Evolutionary conservation across 1,284 basidiomycete genomes (phyloP).

Genomic region (Boletus nobilissimus): DNA sequence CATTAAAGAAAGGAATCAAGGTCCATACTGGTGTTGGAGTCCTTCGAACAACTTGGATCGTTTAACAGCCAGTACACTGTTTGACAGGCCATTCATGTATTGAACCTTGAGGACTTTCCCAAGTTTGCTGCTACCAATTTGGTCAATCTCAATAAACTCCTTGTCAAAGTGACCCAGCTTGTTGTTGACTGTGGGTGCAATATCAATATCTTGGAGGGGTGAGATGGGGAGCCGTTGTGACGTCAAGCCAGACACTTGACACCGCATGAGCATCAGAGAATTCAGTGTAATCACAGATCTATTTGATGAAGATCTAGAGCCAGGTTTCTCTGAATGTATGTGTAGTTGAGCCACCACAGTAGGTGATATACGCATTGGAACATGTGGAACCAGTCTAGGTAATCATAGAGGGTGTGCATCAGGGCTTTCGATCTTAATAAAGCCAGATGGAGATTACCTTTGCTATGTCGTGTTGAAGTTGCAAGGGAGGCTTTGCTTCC

Average conservation of each 20-base stretch:
- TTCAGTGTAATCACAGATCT: slow-evolving; percentile 54
- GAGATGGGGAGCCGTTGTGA: slow-evolving; percentile 31
- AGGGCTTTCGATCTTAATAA: slow-evolving; percentile 31
- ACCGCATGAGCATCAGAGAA: slow-evolving; percentile 49
- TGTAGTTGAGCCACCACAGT: slow-evolving; percentile 52
- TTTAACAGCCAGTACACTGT: slow-evolving; percentile 89
- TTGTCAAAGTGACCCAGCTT: slow-evolving; percentile 74
- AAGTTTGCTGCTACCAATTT: slow-evolving; percentile 93
- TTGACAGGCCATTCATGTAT: slow-evolving; percentile 63
- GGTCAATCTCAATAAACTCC: slow-evolving; percentile 84
- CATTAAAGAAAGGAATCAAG: slow-evolving; percentile 17
- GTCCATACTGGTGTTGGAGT: slow-evolving; percentile 82
- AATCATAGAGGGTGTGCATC: slow-evolving; percentile 27
- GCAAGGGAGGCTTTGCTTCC: slow-evolving; percentile 71
- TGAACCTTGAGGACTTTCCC: slow-evolving; percentile 93
- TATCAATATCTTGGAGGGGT: slow-evolving; percentile 31
- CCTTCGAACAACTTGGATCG: slow-evolving; percentile 95
- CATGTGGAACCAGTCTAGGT: slow-evolving; percentile 62
- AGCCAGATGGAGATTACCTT: slow-evolving; percentile 51
- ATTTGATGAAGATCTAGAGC: slow-evolving; percentile 66
- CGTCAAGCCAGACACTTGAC: slow-evolving; percentile 37
- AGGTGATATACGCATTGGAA: too few relatives aligned
- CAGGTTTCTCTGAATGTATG: slow-evolving; percentile 56
- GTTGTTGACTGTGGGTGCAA: slow-evolving; percentile 25
- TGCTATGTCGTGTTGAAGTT: slow-evolving; percentile 68